Percentiles rank a stretch among this genome's conserved stretches.
These are phyloP conservation scores for Passalora sequoiae DNA, from an alignment of 2,329 filamentous ascomycete species.

Conservation along the genomic window DNA sequence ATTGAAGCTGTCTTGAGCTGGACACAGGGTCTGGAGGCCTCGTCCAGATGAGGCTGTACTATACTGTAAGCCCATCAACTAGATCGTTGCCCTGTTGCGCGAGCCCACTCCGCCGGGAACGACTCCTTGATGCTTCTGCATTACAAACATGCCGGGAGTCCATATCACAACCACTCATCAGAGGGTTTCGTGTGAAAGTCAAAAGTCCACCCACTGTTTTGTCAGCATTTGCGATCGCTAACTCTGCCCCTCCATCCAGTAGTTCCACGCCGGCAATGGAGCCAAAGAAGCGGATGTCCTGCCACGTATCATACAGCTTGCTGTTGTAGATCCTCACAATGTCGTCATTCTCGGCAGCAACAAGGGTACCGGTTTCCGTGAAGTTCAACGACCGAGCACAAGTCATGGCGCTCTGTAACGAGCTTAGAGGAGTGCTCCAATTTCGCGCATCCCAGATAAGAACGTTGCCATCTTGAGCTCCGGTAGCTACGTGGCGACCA, in stretches of 20 bases:
- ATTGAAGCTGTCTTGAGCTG: not conserved
- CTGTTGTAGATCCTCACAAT: slow-evolving; percentile 53
- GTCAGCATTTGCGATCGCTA: slow-evolving; percentile 60
- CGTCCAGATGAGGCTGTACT: not conserved
- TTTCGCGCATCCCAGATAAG: slow-evolving; percentile 72
- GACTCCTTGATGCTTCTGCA: not conserved
- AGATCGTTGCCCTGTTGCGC: not conserved
- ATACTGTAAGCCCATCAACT: not conserved
- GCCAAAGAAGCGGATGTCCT: slow-evolving; percentile 67
- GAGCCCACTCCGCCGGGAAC: too few species aligned
- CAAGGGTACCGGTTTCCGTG: slow-evolving; percentile 64
- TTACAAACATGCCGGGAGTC: too few species aligned
- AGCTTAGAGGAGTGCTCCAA: slow-evolving; percentile 54
- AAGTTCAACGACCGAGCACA: slow-evolving; percentile 66
- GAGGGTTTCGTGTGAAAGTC: slow-evolving; percentile 15
- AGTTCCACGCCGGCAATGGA: slow-evolving; percentile 66
- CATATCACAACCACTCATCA: too few species aligned
- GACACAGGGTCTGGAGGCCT: not conserved
- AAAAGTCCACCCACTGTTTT: slow-evolving; percentile 21
- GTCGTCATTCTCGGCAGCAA: slow-evolving; percentile 72
- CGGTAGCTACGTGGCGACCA: slow-evolving; percentile 70
- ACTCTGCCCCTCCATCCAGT: slow-evolving; percentile 59
- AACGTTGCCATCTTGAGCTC: slow-evolving; percentile 67
- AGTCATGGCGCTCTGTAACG: slow-evolving; percentile 61
- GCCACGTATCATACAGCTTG: slow-evolving; percentile 52